Conservation (phyloP, 2,329 filamentous ascomycete species). For the Exophiala mesophila region DNA sequence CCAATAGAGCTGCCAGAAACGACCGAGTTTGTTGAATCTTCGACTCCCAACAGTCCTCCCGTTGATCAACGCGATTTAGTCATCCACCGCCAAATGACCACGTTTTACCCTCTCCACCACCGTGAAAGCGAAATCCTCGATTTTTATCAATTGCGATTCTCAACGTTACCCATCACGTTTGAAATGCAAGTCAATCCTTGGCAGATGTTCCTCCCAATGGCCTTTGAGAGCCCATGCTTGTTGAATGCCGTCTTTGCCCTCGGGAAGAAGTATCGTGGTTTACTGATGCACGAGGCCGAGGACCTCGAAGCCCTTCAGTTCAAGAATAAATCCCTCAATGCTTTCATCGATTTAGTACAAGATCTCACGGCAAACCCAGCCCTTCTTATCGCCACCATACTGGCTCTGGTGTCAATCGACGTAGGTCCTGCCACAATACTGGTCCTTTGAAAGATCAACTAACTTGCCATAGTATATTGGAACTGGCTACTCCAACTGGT, state of each 20-base stretch:
- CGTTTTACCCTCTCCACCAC: too few species aligned
- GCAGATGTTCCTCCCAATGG: constrained; percentile 10
- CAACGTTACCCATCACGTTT: constrained; percentile 4
- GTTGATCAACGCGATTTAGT: too few species aligned
- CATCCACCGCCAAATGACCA: too few species aligned
- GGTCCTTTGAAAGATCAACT: too few species aligned
- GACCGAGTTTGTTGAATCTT: too few species aligned
- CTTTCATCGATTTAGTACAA: constrained; percentile 1
- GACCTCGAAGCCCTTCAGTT: constrained; percentile 6
- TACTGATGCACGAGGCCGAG: constrained; percentile 3
- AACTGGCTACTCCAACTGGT: constrained; percentile 9
- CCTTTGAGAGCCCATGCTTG: constrained; percentile 5
- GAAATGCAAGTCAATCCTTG: constrained; percentile 9
- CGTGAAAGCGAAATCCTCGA: too few species aligned
- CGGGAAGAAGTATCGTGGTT: constrained; percentile 3
- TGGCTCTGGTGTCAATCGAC: constrained; percentile 1
- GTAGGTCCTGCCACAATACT: too few species aligned
- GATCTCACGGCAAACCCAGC: background rate
- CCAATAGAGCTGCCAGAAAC: too few species aligned
- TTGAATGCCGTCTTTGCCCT: constrained; percentile 7
- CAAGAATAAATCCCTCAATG: constrained; percentile 5
- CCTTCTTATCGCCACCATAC: constrained; percentile 3
- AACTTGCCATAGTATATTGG: constrained; percentile 5
- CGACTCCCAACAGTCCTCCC: too few species aligned
- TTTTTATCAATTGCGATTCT: constrained; percentile 9